Evolutionary conservation across 768 basidiomycete species (phyloP).

Genomic region (Agrocybe praecox): DNA sequence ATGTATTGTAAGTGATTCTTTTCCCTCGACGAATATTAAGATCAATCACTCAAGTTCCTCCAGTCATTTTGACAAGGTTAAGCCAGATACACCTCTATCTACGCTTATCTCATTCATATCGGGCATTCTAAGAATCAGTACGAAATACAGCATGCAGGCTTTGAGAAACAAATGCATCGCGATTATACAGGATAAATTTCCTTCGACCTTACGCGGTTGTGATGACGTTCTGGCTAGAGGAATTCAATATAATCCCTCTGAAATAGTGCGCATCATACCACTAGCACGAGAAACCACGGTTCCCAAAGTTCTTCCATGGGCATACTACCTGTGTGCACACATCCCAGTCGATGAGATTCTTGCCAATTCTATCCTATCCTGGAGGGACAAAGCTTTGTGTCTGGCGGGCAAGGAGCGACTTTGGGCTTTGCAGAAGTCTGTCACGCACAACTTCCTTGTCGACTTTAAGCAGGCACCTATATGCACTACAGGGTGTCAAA

Average conservation of each 20-base stretch:
- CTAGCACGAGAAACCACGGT: constrained; percentile 41
- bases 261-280: constrained; percentile 42
- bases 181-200: constrained; percentile 42
- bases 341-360: constrained; percentile 36
- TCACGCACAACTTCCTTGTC: constrained; percentile 38
- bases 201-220: constrained; percentile 40
- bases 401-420: constrained; percentile 40
- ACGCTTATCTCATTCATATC: constrained; percentile 41
- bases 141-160: constrained; percentile 42
- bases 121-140: constrained; percentile 43
- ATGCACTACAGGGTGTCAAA: constrained; percentile 29
- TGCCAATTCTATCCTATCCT: constrained; percentile 35
- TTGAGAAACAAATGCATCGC: constrained; percentile 40
- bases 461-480: constrained; percentile 32
- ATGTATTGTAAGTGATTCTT: constrained; percentile 33
- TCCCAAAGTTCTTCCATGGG: constrained; percentile 45
- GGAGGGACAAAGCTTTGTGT: constrained; percentile 43
- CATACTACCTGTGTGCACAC: constrained; percentile 46
- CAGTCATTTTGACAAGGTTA: constrained; percentile 42
- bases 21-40: constrained; percentile 5
- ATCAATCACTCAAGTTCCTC: constrained; percentile 1
- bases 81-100: constrained; percentile 31
- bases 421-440: constrained; percentile 40
- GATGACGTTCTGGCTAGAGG: constrained; percentile 38
- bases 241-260: constrained; percentile 35